These are phyloP conservation scores for Aspergillus diversus DNA, from an alignment of 495 filamentous ascomycete genomes.

Conservation along the genomic window DNA sequence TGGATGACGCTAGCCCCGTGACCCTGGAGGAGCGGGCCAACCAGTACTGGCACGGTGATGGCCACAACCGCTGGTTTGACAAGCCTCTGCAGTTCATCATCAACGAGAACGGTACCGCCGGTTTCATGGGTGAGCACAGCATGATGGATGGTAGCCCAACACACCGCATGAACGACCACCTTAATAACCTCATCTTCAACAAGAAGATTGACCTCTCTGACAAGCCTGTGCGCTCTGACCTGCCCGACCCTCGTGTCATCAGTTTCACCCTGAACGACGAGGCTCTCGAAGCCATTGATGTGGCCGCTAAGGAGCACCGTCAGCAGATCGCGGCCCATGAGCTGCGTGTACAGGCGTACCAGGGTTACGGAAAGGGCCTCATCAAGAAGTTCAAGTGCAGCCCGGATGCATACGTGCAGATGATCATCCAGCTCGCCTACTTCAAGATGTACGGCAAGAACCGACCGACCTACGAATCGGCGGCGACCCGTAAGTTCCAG, in stretches of 20 bases:
- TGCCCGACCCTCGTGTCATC: slow-evolving; percentile 78
- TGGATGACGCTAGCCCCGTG: slow-evolving; percentile 90
- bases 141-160: slow-evolving; percentile 99
- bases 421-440: slow-evolving; percentile 99
- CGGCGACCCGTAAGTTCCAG: slow-evolving; percentile 91
- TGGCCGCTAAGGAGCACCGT: slow-evolving; percentile 74
- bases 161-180: slow-evolving; percentile 91
- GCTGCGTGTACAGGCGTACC: slow-evolving; percentile 90
- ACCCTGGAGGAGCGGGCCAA: slow-evolving; percentile 94
- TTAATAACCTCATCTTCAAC: slow-evolving; percentile 85
- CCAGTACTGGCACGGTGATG: slow-evolving; percentile 98
- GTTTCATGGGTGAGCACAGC: slow-evolving; percentile 98
- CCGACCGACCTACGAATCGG: slow-evolving; percentile 97
- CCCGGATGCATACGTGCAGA: slow-evolving; percentile 96
- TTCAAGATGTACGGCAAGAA: slow-evolving; percentile 99
- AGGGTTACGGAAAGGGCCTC: slow-evolving; percentile 96
- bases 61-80: slow-evolving; percentile 95
- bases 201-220: slow-evolving; percentile 87
- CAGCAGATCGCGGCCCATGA: slow-evolving; percentile 84
- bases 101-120: slow-evolving; percentile 96
- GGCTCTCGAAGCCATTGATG: slow-evolving; percentile 72
- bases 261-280: slow-evolving; percentile 76
- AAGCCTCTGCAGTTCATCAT: slow-evolving; percentile 98
- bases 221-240: slow-evolving; percentile 73
- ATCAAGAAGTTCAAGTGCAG: slow-evolving; percentile 99